phyloP scores from a whole-genome alignment of 2,329 filamentous ascomycete species.

The Lachnellula subtilissima region DNA sequence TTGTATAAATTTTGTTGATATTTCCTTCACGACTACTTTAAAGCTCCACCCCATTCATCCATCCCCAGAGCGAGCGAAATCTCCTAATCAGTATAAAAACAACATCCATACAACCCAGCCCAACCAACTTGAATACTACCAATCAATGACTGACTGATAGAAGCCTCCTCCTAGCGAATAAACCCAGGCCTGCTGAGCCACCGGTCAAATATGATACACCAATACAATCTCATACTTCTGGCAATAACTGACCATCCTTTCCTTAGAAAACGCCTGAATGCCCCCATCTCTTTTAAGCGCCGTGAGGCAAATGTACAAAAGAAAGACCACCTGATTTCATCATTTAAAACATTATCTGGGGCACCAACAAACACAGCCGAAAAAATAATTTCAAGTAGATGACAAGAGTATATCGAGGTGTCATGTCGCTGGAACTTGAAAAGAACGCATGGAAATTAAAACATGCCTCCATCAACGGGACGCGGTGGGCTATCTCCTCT shows the following conservation, averaged over 20 bases:
- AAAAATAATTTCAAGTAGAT: conserved; percentile 6
- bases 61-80: too few relatives aligned
- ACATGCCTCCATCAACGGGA: conserved; percentile 28
- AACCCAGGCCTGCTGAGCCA: background rate
- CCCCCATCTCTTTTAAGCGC: conserved; percentile 18
- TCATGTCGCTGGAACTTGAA: conserved; percentile 7
- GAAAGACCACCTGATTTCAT: conserved; percentile 10
- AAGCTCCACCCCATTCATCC: background rate
- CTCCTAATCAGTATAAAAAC: too few relatives aligned
- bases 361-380: conserved; percentile 9
- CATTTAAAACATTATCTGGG: conserved; percentile 26
- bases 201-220: background rate
- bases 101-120: background rate
- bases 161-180: background rate
- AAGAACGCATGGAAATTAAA: conserved; percentile 15
- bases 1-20: background rate
- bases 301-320: conserved; percentile 18
- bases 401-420: conserved; percentile 17
- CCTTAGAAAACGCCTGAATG: conserved; percentile 18
- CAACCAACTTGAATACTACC: background rate
- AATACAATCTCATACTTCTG: background rate
- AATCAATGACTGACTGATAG: background rate
- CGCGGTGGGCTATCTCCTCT: conserved; percentile 18
- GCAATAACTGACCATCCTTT: background rate
- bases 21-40: background rate